phyloP scores from a whole-genome alignment of 164 flowering plant genomes.

The Piper betle region DNA sequence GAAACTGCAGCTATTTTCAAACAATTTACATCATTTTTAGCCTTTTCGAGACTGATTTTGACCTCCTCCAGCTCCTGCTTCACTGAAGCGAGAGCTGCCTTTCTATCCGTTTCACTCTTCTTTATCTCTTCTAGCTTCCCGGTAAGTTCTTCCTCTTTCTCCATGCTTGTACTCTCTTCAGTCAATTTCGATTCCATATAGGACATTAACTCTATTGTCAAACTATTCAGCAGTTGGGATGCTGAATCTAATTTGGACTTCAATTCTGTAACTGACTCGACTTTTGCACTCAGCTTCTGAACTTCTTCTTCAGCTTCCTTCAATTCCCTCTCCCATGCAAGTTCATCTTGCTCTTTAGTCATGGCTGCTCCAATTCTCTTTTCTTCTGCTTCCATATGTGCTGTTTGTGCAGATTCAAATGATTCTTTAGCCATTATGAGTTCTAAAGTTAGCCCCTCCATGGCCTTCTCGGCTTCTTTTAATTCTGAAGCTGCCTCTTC shows the following conservation, averaged over 20 bases:
- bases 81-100: conserved; percentile 44
- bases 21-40: conserved; percentile 47
- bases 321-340: conserved; percentile 64
- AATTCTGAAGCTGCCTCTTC: conserved; percentile 49
- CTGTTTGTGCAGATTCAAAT: conserved; percentile 67
- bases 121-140: conserved; percentile 13
- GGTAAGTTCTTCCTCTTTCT: conserved; percentile 10
- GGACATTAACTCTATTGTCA: conserved; percentile 67
- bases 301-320: conserved; percentile 77
- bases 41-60: conserved; percentile 55
- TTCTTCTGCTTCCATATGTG: conserved; percentile 86
- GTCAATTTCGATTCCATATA: conserved; percentile 61
- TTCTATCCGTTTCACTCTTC: conserved; percentile 26
- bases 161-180: conserved; percentile 20
- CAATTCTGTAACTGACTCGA: conserved; percentile 44
- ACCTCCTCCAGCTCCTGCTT: conserved; percentile 77
- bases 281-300: conserved; percentile 37
- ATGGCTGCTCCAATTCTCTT: conserved; percentile 65
- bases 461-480: conserved; percentile 63
- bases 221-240: conserved; percentile 35
- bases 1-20: conserved; percentile 65
- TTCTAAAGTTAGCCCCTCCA: conserved; percentile 75
- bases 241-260: conserved; percentile 55
- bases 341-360: conserved; percentile 64
- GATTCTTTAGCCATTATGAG: conserved; percentile 67